Evolutionary conservation across 352 stramenopile species (phyloP).

Genomic region (Pythium aquatile): DNA sequence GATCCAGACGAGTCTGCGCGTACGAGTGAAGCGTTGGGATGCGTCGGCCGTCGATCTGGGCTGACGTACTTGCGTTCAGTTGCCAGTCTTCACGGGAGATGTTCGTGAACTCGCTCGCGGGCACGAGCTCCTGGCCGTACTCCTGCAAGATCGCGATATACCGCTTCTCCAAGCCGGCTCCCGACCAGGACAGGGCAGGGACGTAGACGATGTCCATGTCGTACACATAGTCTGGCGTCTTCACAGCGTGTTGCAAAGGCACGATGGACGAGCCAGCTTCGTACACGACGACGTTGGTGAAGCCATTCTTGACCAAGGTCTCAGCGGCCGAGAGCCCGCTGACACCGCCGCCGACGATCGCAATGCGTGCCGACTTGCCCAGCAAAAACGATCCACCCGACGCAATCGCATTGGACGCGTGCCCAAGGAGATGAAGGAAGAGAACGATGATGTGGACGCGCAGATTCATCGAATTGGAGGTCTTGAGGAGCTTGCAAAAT

Average conservation of each 20-base stretch:
- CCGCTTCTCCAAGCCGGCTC: not conserved
- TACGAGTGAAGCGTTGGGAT: conserved; percentile 6
- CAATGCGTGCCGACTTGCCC: conserved; percentile 15
- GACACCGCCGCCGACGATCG: conserved; percentile 20
- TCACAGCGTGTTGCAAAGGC: conserved; percentile 10
- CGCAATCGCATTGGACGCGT: not conserved
- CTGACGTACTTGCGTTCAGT: not conserved
- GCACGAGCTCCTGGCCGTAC: conserved; percentile 10
- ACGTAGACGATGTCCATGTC: conserved; percentile 18
- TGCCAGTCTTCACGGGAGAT: conserved; percentile 8
- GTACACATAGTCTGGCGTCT: not conserved
- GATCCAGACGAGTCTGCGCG: not conserved
- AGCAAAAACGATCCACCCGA: not conserved
- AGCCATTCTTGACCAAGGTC: conserved; percentile 15
- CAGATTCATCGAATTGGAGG: not conserved
- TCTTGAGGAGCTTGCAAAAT: not conserved
- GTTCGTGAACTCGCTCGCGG: conserved; percentile 6
- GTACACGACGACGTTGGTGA: conserved; percentile 17
- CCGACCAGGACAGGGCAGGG: conserved; percentile 10
- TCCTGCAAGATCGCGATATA: conserved; percentile 2
- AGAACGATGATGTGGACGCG: not conserved
- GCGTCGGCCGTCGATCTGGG: not conserved
- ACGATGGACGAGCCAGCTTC: conserved; percentile 12
- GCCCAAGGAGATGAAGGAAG: not conserved
- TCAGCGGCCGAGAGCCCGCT: conserved; percentile 10